phyloP scores from a whole-genome alignment of 1,284 basidiomycete genomes.

The Coriolopsis trogii region DNA sequence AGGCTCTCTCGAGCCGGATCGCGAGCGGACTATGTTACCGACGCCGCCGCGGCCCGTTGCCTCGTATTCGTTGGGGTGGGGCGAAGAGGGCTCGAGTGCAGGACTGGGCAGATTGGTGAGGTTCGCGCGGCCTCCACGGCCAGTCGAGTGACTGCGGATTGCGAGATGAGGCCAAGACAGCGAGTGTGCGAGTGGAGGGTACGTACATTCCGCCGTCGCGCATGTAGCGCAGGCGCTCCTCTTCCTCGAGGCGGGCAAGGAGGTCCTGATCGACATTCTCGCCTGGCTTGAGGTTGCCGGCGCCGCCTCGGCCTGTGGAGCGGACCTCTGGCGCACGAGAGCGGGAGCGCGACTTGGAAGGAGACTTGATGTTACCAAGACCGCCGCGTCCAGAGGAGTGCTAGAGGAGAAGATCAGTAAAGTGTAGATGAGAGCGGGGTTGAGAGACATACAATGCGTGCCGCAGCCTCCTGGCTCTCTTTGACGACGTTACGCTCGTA shows the following conservation, averaged over 20 bases:
- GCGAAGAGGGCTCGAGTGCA: constrained; percentile 37
- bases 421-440: background rate
- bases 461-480: constrained; percentile 41
- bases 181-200: background rate
- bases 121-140: constrained; percentile 72
- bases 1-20: constrained; percentile 43
- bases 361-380: constrained; percentile 55
- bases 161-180: background rate
- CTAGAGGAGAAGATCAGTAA: constrained; percentile 34
- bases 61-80: constrained; percentile 21
- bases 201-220: constrained; percentile 48
- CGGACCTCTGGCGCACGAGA: constrained; percentile 38
- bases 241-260: constrained; percentile 48
- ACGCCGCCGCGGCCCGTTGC: constrained; percentile 73
- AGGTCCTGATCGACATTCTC: constrained; percentile 33
- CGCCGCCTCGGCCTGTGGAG: constrained; percentile 68
- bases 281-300: constrained; percentile 57
- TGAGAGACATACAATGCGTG: constrained; percentile 38
- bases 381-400: constrained; percentile 64
- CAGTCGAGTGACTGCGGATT: constrained; percentile 60
- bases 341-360: constrained; percentile 38
- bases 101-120: constrained; percentile 45
- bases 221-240: constrained; percentile 42
- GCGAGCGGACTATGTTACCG: constrained; percentile 64
- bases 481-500: constrained; percentile 51